These are phyloP conservation scores for Fomitiporia mediterranea DNA, from an alignment of 1,284 basidiomycete species.

Conservation along the genomic window DNA sequence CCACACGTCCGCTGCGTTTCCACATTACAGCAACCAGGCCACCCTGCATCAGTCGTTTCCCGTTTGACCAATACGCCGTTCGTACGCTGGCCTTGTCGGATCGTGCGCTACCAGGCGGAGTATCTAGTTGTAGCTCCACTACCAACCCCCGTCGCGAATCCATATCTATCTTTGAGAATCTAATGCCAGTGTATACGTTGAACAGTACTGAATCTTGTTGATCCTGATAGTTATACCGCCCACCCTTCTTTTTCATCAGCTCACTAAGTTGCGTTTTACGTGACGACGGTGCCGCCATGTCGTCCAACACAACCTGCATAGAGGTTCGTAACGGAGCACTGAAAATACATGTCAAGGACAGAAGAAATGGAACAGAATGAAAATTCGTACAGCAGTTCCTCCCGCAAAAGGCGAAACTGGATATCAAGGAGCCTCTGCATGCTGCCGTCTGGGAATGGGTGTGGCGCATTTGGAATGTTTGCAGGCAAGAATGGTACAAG, in stretches of 20 bases:
- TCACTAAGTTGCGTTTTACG: slow-evolving; percentile 30
- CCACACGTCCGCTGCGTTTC: slow-evolving; percentile 28
- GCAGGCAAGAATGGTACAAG: slow-evolving; percentile 51
- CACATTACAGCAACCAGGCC: slow-evolving; percentile 53
- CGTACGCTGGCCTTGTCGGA: slow-evolving; percentile 32
- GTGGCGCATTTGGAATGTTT: slow-evolving; percentile 53
- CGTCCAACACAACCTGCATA: slow-evolving; percentile 30
- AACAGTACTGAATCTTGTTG: slow-evolving; percentile 45
- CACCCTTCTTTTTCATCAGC: slow-evolving; percentile 40
- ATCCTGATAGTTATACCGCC: slow-evolving; percentile 39
- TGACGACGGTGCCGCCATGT: slow-evolving; percentile 26
- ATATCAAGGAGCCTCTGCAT: slow-evolving; percentile 64
- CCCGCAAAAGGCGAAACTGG: slow-evolving; percentile 65
- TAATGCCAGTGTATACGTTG: slow-evolving; percentile 50
- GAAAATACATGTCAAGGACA: background rate
- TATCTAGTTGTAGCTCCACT: slow-evolving; percentile 38
- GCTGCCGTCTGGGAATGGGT: slow-evolving; percentile 47
- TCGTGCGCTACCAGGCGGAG: slow-evolving; percentile 53
- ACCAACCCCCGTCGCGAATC: slow-evolving; percentile 44
- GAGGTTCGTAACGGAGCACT: slow-evolving; percentile 33
- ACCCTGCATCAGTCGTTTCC: slow-evolving; percentile 50
- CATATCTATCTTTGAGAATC: slow-evolving; percentile 38
- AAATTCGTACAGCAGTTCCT: slow-evolving; percentile 54
- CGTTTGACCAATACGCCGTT: slow-evolving; percentile 47
- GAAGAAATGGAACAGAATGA: background rate